A percentile compares a stretch with the other conserved stretches of the same genome.
These are phyloP conservation scores for Penicillium brasilianum DNA, from an alignment of 2,329 filamentous ascomycete genomes.

Conservation along the genomic window DNA sequence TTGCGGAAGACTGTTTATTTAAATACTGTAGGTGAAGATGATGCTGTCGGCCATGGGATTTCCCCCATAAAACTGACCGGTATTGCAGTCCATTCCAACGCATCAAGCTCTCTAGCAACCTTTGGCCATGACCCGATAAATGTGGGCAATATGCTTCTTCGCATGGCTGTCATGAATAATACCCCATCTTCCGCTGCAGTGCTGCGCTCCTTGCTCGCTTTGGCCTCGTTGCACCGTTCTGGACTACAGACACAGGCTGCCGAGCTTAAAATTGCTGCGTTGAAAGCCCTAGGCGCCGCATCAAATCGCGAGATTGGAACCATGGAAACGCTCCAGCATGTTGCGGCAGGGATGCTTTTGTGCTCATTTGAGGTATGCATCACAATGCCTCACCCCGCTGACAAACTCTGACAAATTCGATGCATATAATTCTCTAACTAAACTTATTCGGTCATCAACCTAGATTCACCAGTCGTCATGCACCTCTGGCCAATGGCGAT, in stretches of 20 bases:
- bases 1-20: not conserved
- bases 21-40: not conserved
- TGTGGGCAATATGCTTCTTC: constrained; percentile 1
- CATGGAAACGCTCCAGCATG: not conserved
- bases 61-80: not conserved
- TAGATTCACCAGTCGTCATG: not conserved
- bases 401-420: not conserved
- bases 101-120: not conserved
- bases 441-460: not conserved
- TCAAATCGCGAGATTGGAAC: not conserved
- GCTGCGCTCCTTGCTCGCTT: not conserved
- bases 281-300: not conserved
- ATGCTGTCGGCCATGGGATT: not conserved
- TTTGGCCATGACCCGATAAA: not conserved
- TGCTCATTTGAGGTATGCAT: not conserved
- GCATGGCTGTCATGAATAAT: not conserved
- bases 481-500: not conserved
- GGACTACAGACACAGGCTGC: not conserved
- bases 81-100: not conserved
- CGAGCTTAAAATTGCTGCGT: not conserved
- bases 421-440: not conserved
- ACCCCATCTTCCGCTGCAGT: not conserved
- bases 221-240: not conserved
- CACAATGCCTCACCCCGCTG: not conserved
- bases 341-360: constrained; percentile 1